Evolutionary conservation across 192 early-diverging fungal species (phyloP).

Genomic region (Linnemannia schmuckeri): DNA sequence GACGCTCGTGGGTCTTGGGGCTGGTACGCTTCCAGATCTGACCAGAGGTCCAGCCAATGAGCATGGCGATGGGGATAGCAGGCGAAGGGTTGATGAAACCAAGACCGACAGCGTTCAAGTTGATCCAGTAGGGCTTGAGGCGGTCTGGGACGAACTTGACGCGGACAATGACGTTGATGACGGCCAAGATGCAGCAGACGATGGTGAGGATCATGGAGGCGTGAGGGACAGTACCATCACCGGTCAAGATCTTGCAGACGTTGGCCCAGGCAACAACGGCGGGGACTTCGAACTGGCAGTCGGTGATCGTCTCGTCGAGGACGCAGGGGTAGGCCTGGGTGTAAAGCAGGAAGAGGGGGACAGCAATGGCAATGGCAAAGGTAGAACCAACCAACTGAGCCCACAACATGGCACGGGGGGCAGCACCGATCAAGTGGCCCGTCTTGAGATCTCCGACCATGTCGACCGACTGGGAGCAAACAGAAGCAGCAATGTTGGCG

Average conservation of each 20-base stretch:
- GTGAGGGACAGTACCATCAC: constrained; percentile 50
- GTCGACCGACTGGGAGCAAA: constrained; percentile 71
- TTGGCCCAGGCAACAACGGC: constrained; percentile 61
- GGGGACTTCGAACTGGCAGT: constrained; percentile 58
- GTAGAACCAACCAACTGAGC: constrained; percentile 74
- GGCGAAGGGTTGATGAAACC: constrained; percentile 66
- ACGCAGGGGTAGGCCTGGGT: constrained; percentile 76
- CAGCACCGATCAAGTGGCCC: constrained; percentile 72
- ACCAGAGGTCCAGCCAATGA: constrained; percentile 56
- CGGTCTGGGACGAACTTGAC: constrained; percentile 64
- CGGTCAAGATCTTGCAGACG: constrained; percentile 60
- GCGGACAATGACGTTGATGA: constrained; percentile 52
- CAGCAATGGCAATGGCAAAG: constrained; percentile 67
- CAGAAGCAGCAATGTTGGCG: constrained; percentile 71
- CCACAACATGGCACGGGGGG: constrained; percentile 74
- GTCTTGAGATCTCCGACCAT: constrained; percentile 84
- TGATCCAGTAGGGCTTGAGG: constrained; percentile 67
- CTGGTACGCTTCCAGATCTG: constrained; percentile 58
- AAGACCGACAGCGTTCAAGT: constrained; percentile 69
- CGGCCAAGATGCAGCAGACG: constrained; percentile 56
- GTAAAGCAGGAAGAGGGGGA: constrained; percentile 73
- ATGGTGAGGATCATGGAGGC: constrained; percentile 60
- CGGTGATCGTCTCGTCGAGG: constrained; percentile 20
- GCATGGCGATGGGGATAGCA: constrained; percentile 63
- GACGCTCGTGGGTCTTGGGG: constrained; percentile 41